A percentile compares a stretch with the other conserved stretches of the same genome.
Evolutionary conservation across 129 eudicot species (phyloP).

Genomic region (Mikania micrantha): DNA sequence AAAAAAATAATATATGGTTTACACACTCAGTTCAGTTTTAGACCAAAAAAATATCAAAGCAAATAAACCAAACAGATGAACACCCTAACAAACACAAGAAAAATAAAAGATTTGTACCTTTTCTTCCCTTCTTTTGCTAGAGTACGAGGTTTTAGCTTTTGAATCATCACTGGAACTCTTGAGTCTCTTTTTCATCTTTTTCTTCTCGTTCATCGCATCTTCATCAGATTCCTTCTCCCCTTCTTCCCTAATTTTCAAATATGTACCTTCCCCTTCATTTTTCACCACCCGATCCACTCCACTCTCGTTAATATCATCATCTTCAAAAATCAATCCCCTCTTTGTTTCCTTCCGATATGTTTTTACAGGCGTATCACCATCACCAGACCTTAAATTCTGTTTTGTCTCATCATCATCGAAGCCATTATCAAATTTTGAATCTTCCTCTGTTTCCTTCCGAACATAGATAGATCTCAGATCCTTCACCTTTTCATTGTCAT

Average conservation of each 20-base stretch:
- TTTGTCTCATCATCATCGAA: not conserved
- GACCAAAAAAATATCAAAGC: not conserved
- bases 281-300: conserved; percentile 4
- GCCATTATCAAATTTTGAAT: not conserved
- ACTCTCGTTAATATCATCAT: conserved; percentile 24
- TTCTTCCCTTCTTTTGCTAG: conserved; percentile 55
- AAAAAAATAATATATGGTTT: too few species aligned
- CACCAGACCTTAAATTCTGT: not conserved
- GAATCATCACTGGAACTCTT: conserved; percentile 23
- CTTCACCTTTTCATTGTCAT: not conserved
- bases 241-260: conserved; percentile 6
- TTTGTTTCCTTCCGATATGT: conserved; percentile 37
- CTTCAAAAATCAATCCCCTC: conserved; percentile 54
- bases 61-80: too few species aligned
- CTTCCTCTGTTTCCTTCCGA: not conserved
- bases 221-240: conserved; percentile 24
- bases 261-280: not conserved
- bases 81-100: too few species aligned
- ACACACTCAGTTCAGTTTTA: too few species aligned
- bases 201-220: conserved; percentile 29
- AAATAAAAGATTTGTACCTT: conserved; percentile 26
- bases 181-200: conserved; percentile 41
- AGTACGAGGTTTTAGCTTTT: conserved; percentile 22
- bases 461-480: conserved; percentile 8
- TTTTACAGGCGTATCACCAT: conserved; percentile 9